Conservation (phyloP, 768 basidiomycete genomes). For the Phylloporus sp. region DNA sequence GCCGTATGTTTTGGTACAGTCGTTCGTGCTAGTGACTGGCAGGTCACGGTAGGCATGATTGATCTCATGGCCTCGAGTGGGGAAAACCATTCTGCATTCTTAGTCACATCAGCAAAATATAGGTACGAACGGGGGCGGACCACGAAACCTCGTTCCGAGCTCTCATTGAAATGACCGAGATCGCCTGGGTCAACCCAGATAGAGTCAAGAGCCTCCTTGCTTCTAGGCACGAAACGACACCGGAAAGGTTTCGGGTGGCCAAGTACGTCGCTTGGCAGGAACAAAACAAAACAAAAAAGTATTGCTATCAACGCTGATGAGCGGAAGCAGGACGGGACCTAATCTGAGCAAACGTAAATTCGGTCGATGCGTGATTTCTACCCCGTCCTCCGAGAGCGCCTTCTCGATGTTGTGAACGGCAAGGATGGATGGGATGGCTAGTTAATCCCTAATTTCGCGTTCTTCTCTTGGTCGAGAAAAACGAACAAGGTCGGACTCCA, state of each 20-base stretch:
- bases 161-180: neutral
- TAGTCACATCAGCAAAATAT: too few species aligned
- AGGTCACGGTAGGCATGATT: too few species aligned
- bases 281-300: too few species aligned
- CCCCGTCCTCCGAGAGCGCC: conserved; percentile 32
- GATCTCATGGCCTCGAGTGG: too few species aligned
- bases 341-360: conserved; percentile 33
- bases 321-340: conserved; percentile 27
- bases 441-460: conserved; percentile 30
- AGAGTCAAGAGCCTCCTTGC: conserved; percentile 26
- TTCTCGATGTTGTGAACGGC: conserved; percentile 37
- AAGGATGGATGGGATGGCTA: conserved; percentile 39
- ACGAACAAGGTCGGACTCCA: conserved; percentile 36
- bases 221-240: conserved; percentile 36
- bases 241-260: conserved; percentile 41
- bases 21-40: too few species aligned
- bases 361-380: conserved; percentile 30
- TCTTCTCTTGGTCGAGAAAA: conserved; percentile 28
- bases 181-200: conserved; percentile 14
- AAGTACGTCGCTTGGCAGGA: neutral
- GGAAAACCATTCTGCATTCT: too few species aligned
- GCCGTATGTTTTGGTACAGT: too few species aligned
- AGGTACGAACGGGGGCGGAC: too few species aligned
- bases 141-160: neutral
- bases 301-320: neutral